Percentiles rank a stretch among this genome's conserved stretches.
phyloP scores from a whole-genome alignment of 1,284 basidiomycete genomes.

The Farysia itapuensis region DNA sequence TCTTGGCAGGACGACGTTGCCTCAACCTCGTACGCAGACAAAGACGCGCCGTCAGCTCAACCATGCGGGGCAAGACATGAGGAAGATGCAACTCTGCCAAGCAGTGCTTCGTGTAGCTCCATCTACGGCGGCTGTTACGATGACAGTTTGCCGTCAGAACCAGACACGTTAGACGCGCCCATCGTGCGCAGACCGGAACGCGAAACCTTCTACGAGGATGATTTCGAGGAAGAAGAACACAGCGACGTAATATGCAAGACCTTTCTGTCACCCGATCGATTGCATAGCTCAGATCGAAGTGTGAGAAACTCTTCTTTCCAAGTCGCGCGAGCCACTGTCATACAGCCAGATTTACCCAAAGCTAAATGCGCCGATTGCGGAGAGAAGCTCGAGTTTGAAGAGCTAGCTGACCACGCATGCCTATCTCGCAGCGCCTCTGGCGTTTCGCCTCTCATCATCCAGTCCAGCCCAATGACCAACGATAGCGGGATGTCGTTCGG shows the following conservation, averaged over 20 bases:
- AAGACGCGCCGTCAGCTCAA: no score
- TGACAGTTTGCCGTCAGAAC: no score
- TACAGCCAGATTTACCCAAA: conserved; percentile 35
- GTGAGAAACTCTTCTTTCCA: conserved; percentile 5
- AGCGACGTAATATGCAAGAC: neutral
- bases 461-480: conserved; percentile 3
- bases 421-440: conserved; percentile 4
- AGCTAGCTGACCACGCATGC: conserved; percentile 39
- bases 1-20: no score
- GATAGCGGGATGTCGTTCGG: conserved; percentile 1
- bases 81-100: no score
- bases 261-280: no score
- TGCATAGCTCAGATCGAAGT: no score
- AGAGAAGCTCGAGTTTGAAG: conserved; percentile 39
- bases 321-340: conserved; percentile 27
- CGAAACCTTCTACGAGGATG: conserved; percentile 33
- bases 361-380: conserved; percentile 51
- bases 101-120: no score
- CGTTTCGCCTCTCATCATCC: conserved; percentile 18
- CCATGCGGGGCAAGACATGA: no score
- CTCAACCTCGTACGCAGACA: no score
- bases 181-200: conserved; percentile 1
- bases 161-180: neutral
- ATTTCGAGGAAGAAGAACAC: conserved; percentile 25
- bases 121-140: no score